A percentile compares a stretch with the other conserved stretches of the same genome.
These are phyloP conservation scores for Fusarium avenaceum DNA, from an alignment of 2,329 filamentous ascomycete genomes.

Conservation along the genomic window DNA sequence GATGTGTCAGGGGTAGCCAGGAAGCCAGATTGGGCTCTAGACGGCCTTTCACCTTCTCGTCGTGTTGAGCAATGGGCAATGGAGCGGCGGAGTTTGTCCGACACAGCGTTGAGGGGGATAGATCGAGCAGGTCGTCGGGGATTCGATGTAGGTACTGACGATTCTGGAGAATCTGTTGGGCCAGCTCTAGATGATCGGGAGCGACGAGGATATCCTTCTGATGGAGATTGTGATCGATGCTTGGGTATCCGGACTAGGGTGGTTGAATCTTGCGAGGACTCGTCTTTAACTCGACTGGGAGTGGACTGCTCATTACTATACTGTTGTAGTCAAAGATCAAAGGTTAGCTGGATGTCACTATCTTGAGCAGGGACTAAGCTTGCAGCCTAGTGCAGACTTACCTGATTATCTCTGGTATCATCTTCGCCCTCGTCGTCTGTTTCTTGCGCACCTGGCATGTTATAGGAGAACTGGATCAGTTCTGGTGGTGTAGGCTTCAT, in stretches of 20 bases:
- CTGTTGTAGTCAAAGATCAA: constrained; percentile 35
- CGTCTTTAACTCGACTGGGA: constrained; percentile 47
- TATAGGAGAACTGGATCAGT: constrained; percentile 82
- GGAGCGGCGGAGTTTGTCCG: constrained; percentile 55
- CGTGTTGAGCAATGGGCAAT: constrained; percentile 49
- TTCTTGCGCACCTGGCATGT: constrained; percentile 60
- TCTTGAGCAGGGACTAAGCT: neutral
- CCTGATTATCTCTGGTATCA: constrained; percentile 37
- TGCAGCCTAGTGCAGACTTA: constrained; percentile 29
- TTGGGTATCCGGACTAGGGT: constrained; percentile 49
- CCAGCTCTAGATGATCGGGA: constrained; percentile 50
- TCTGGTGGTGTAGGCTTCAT: constrained; percentile 84
- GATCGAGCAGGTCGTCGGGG: constrained; percentile 49
- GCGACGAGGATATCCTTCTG: constrained; percentile 51
- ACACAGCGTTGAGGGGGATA: constrained; percentile 50
- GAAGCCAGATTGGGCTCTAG: constrained; percentile 51
- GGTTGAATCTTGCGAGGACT: constrained; percentile 48
- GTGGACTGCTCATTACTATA: constrained; percentile 43
- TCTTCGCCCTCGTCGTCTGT: constrained; percentile 46
- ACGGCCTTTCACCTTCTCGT: constrained; percentile 46
- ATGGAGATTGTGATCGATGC: constrained; percentile 53
- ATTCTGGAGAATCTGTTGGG: constrained; percentile 51
- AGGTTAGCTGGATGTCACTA: constrained; percentile 18
- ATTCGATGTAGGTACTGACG: constrained; percentile 39
- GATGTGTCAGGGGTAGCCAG: constrained; percentile 72